Conservation (phyloP, 1,284 basidiomycete species). For the Paramarasmius palmivorus region DNA sequence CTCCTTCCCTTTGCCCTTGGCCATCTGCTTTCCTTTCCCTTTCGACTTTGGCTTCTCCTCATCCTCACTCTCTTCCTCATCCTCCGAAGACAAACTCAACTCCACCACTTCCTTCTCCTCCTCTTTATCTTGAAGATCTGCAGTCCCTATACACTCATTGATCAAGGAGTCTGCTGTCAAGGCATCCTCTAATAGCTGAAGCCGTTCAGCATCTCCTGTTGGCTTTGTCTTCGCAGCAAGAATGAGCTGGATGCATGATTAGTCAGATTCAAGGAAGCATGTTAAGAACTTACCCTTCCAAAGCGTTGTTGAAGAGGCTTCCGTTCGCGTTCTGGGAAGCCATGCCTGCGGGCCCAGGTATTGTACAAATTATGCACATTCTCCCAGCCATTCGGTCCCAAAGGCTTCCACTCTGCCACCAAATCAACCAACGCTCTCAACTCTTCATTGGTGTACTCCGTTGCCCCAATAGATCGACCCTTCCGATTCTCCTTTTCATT, state of each 20-base stretch:
- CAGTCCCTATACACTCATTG: conserved; percentile 21
- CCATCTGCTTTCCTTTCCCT: too few species aligned
- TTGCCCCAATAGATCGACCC: neutral
- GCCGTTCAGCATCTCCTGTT: conserved; percentile 31
- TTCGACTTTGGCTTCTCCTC: too few species aligned
- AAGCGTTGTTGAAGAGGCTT: neutral
- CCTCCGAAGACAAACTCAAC: neutral
- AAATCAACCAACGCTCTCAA: neutral
- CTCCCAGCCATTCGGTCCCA: neutral
- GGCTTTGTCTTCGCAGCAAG: conserved; percentile 19
- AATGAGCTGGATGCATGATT: neutral
- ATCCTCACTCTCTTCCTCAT: neutral
- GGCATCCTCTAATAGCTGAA: conserved; percentile 25
- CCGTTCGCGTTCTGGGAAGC: neutral
- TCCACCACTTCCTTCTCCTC: conserved; percentile 16
- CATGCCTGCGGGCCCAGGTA: neutral
- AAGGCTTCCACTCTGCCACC: neutral
- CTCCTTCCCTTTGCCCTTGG: too few species aligned
- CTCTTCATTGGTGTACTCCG: neutral
- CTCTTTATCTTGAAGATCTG: conserved; percentile 26
- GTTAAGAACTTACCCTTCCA: neutral
- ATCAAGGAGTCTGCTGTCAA: conserved; percentile 27
- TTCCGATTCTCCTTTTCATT: neutral
- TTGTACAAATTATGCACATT: neutral
- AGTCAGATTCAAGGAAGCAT: neutral